Conservation (phyloP, 208 protist genomes). For the Blechomonas ayalai region DNA sequence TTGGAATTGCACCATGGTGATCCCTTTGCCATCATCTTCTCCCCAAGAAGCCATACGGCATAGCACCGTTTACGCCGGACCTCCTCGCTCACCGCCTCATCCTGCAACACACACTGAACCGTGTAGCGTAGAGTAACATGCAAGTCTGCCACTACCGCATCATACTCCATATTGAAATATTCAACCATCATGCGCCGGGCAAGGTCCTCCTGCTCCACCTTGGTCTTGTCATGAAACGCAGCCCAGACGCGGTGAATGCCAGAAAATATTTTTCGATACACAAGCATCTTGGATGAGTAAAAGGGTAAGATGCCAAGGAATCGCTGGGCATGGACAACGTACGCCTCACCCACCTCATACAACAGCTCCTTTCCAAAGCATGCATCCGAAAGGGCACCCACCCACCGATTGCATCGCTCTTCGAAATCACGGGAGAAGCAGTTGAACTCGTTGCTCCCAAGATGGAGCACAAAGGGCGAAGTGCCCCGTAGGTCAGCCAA, state of each 20-base stretch:
- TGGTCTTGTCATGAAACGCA: slow-evolving; percentile 39
- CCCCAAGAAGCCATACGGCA: slow-evolving; percentile 74
- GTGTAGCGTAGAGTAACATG: slow-evolving; percentile 55
- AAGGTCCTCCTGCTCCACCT: slow-evolving; percentile 23
- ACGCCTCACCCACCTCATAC: slow-evolving; percentile 68
- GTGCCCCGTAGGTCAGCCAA: neutral
- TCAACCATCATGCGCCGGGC: slow-evolving; percentile 54
- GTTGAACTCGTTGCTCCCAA: slow-evolving; percentile 61
- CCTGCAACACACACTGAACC: slow-evolving; percentile 66
- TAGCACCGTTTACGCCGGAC: slow-evolving; percentile 66
- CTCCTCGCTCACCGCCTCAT: slow-evolving; percentile 39
- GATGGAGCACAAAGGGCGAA: slow-evolving; percentile 34
- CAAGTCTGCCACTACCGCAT: slow-evolving; percentile 63
- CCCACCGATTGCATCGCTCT: slow-evolving; percentile 58
- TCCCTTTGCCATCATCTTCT: slow-evolving; percentile 65
- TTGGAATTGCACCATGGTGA: slow-evolving; percentile 23
- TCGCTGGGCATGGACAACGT: slow-evolving; percentile 67
- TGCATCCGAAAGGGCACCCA: slow-evolving; percentile 38
- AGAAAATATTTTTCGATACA: slow-evolving; percentile 51
- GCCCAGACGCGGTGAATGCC: slow-evolving; percentile 54
- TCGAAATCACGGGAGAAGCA: slow-evolving; percentile 74
- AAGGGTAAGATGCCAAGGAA: slow-evolving; percentile 74
- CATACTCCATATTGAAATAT: slow-evolving; percentile 86
- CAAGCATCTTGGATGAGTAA: slow-evolving; percentile 69
- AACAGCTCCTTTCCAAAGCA: slow-evolving; percentile 78